Base-by-base conservation (phyloP, 192 early-diverging fungal species). In the Lobulomyces angularis region DNA sequence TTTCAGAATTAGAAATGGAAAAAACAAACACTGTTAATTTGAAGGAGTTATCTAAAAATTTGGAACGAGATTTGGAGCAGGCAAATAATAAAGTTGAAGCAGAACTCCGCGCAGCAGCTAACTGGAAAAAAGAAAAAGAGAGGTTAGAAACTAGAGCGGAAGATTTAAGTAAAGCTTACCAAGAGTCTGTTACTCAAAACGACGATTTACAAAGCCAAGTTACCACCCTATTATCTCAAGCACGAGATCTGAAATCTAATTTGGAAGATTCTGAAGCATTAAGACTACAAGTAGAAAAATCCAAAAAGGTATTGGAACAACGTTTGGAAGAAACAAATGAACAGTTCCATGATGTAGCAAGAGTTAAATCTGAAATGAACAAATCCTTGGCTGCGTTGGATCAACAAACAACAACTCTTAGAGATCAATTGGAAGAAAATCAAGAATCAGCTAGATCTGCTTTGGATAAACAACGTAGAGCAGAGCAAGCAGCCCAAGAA, bases 91-190 rank as follows among this genome's bases (percentile, higher is more conserved):
- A 67, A 23, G 59, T 78, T 20, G 84, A 90, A 46, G 66, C 70
- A 43, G 82, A 86, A 45, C 52, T 81, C 19, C 74, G 82, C 16
- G 64, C 56, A 20, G 59, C 69, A 27, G 68, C 71, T 27, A 63
- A 67, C 8, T 79, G 82, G 50, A 80, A 82, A 48, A 82, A 84
- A 43, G 87, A 88, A 27, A 82, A 78, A 44, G 82, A 86, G 56
- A 66, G 76, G 47, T 67, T 89, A 27, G 75, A 81, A 51, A 45
- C 62, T 4, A 73, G 74, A 44, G 64, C 84, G 49, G 64, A 79
- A 28, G 84, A 93, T 48, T 43, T 89, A 39, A 78, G 61, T 29
- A 66, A 58, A 26, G 44, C 65, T 1, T 78, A 81, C 54, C 73
- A 68, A 48, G 77, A 86, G 18, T 48, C 69, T 5, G 51, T 68